A percentile compares a stretch with the other conserved stretches of the same genome.
These are phyloP conservation scores for Colletotrichum ledebouriae DNA, from an alignment of 2,329 filamentous ascomycete genomes.

Conservation along the genomic window DNA sequence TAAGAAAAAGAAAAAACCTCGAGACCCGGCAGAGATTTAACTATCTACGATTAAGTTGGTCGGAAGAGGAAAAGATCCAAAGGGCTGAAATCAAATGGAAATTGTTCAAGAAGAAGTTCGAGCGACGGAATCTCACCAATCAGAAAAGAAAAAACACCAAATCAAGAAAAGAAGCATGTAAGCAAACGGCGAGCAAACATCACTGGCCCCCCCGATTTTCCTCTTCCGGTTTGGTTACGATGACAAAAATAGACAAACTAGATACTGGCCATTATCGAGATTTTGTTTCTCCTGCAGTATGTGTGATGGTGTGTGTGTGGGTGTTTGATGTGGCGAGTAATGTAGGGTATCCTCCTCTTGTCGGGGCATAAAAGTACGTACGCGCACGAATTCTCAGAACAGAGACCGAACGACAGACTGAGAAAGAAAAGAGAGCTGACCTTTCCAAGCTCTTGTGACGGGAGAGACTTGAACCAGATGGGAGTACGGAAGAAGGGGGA, in stretches of 20 bases:
- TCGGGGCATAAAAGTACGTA: conserved; percentile 16
- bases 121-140: conserved; percentile 3
- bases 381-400: neutral
- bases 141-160: neutral
- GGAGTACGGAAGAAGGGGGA: neutral
- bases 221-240: conserved; percentile 24
- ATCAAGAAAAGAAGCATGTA: neutral
- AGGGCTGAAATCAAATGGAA: neutral
- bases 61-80: conserved; percentile 9
- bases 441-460: neutral
- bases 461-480: neutral
- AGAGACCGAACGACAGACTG: neutral
- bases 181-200: neutral
- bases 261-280: conserved; percentile 16
- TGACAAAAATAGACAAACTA: conserved; percentile 3
- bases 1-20: neutral
- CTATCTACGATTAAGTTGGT: conserved; percentile 41
- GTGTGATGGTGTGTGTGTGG: neutral
- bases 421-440: neutral
- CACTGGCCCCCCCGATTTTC: conserved; percentile 12
- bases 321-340: conserved; percentile 28
- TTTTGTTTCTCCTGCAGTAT: conserved; percentile 13
- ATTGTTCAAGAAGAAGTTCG: no score
- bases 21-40: conserved; percentile 30
- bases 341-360: conserved; percentile 29